Percentiles rank a stretch among this genome's conserved stretches.
Conservation (phyloP, 306 rosid species). For the Dalbergia oliveri region DNA sequence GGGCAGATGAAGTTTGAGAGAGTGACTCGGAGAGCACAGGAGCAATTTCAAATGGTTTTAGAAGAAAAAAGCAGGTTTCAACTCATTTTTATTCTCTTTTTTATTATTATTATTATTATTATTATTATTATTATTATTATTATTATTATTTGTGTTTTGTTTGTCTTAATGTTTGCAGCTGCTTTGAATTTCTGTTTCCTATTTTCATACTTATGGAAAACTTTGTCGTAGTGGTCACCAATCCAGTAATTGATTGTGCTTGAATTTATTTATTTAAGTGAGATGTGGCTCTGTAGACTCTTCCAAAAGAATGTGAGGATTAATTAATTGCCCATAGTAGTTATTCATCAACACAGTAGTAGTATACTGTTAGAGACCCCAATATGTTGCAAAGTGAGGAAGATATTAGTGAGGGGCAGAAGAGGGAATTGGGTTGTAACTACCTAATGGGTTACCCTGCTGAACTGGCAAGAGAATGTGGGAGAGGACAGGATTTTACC, state of each 20-base stretch:
- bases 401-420: no score
- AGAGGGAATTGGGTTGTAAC: no score
- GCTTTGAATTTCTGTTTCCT: conserved; percentile 14
- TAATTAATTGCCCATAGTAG: not conserved
- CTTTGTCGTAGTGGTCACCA: not conserved
- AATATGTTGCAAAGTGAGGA: no score
- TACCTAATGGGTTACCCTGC: no score
- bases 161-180: not conserved
- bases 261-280: conserved; percentile 38
- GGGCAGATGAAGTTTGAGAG: conserved; percentile 87
- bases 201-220: conserved; percentile 1
- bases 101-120: not conserved
- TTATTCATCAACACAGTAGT: not conserved
- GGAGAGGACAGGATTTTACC: no score
- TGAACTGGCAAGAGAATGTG: no score
- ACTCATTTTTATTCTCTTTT: conserved; percentile 19
- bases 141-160: conserved; percentile 2
- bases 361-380: no score
- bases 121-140: conserved; percentile 4
- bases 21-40: conserved; percentile 97
- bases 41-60: conserved; percentile 91
- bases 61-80: conserved; percentile 92
- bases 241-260: not conserved
- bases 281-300: conserved; percentile 4
- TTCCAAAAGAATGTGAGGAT: not conserved